Conservation (phyloP, 2,329 filamentous ascomycete genomes). For the Talaromyces rugulosus region DNA sequence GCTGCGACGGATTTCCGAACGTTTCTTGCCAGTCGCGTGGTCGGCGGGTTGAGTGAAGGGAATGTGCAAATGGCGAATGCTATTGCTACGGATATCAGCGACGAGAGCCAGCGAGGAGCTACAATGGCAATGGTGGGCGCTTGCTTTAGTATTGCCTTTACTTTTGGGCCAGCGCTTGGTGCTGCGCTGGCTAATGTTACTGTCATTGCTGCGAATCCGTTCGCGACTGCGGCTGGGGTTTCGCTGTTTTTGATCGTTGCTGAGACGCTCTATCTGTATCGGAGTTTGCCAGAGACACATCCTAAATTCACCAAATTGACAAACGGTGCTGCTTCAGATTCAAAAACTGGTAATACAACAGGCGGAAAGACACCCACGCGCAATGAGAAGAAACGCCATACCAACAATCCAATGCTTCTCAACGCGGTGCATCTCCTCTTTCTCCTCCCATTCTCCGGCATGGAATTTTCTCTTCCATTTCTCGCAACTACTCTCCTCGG, state of each 20-base stretch:
- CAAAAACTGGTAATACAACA: not conserved
- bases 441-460: conserved; percentile 93
- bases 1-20: conserved; percentile 90
- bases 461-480: conserved; percentile 97
- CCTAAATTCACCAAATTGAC: conserved; percentile 50
- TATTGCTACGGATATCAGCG: conserved; percentile 93
- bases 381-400: conserved; percentile 46
- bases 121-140: conserved; percentile 96
- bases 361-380: conserved; percentile 20
- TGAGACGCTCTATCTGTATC: conserved; percentile 85
- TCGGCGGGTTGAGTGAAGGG: conserved; percentile 91
- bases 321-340: conserved; percentile 10
- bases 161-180: conserved; percentile 87
- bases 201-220: conserved; percentile 81
- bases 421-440: conserved; percentile 86
- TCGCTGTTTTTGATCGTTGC: conserved; percentile 77
- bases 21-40: conserved; percentile 86
- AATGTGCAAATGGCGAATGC: conserved; percentile 95
- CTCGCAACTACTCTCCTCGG: conserved; percentile 94
- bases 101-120: conserved; percentile 74
- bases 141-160: conserved; percentile 96
- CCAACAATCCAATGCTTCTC: conserved; percentile 77
- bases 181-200: conserved; percentile 77
- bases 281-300: conserved; percentile 76
- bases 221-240: conserved; percentile 86